A percentile compares a stretch with the other conserved stretches of the same genome.
These are phyloP conservation scores for Claviceps lovelessii DNA, from an alignment of 2,329 filamentous ascomycete genomes.

Conservation along the genomic window DNA sequence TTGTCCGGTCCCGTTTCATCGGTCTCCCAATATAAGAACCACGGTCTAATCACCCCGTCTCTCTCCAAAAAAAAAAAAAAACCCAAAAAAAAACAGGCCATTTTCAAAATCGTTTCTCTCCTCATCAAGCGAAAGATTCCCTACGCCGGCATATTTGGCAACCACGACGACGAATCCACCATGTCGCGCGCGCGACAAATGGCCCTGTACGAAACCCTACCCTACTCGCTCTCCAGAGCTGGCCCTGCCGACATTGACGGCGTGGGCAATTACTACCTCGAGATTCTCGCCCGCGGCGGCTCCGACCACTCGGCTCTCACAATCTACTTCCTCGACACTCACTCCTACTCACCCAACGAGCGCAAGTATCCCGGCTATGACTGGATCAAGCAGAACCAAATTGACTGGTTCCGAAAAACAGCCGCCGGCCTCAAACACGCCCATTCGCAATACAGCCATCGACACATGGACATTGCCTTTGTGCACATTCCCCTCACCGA, in stretches of 20 bases:
- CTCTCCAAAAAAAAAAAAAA: background rate
- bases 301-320: constrained; percentile 83
- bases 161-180: constrained; percentile 87
- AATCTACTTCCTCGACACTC: constrained; percentile 88
- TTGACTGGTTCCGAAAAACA: constrained; percentile 82
- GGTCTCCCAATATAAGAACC: too few species aligned
- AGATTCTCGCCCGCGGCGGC: constrained; percentile 66
- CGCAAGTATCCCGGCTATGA: constrained; percentile 83
- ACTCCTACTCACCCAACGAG: constrained; percentile 83
- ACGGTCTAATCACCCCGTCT: too few species aligned
- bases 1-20: too few species aligned
- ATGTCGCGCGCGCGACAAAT: constrained; percentile 68
- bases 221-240: constrained; percentile 74
- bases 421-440: constrained; percentile 58
- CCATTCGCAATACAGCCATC: constrained; percentile 74
- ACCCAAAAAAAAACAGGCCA: constrained; percentile 37
- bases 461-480: constrained; percentile 91
- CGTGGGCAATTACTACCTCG: constrained; percentile 87
- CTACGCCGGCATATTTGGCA: constrained; percentile 89
- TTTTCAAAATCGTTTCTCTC: constrained; percentile 82
- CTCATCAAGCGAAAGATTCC: constrained; percentile 80
- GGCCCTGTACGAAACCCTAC: constrained; percentile 70
- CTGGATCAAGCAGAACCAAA: constrained; percentile 90
- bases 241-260: constrained; percentile 77
- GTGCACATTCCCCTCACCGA: constrained; percentile 95